Percentiles rank a stretch among this genome's conserved stretches.
phyloP scores from a whole-genome alignment of 2,329 filamentous ascomycete species.

The Emergomyces africanus region DNA sequence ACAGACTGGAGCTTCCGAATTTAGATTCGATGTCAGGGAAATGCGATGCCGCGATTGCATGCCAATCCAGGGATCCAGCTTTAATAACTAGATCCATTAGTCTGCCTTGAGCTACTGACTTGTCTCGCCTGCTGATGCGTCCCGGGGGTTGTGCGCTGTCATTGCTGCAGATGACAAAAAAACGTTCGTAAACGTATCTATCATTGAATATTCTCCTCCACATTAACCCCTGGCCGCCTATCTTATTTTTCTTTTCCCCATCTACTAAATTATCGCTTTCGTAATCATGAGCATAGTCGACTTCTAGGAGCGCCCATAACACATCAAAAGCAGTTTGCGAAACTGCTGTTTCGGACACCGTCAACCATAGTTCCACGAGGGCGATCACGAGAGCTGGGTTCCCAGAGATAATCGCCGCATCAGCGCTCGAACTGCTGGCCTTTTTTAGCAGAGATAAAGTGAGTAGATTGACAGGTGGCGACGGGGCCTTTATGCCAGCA shows the following conservation, averaged over 20 bases:
- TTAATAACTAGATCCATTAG: slow-evolving; percentile 46
- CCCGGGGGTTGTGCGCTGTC: slow-evolving; percentile 22
- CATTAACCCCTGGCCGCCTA: slow-evolving; percentile 39
- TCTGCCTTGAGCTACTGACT: slow-evolving; percentile 48
- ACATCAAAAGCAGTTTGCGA: slow-evolving; percentile 42
- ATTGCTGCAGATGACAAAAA: slow-evolving; percentile 44
- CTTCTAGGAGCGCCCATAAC: slow-evolving; percentile 39
- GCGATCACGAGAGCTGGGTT: slow-evolving; percentile 42
- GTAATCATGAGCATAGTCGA: slow-evolving; percentile 28
- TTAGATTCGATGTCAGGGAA: slow-evolving; percentile 38
- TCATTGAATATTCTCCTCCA: slow-evolving; percentile 52
- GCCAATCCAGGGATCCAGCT: slow-evolving; percentile 43
- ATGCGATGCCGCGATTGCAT: slow-evolving; percentile 38
- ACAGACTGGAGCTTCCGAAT: slow-evolving; percentile 31
- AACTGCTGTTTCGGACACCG: slow-evolving; percentile 42
- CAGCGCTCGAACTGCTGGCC: slow-evolving; percentile 37
- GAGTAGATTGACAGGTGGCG: slow-evolving; percentile 42
- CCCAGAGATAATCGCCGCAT: slow-evolving; percentile 47
- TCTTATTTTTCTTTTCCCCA: slow-evolving; percentile 18
- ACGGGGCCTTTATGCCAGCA: slow-evolving; percentile 40
- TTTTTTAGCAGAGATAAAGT: slow-evolving; percentile 45
- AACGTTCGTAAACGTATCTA: slow-evolving; percentile 42
- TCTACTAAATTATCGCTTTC: slow-evolving; percentile 12
- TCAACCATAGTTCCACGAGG: slow-evolving; percentile 47
- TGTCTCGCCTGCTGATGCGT: slow-evolving; percentile 37